These are phyloP conservation scores for Phascolomyces articulosus DNA, from an alignment of 371 early-diverging fungal species.

Conservation along the genomic window DNA sequence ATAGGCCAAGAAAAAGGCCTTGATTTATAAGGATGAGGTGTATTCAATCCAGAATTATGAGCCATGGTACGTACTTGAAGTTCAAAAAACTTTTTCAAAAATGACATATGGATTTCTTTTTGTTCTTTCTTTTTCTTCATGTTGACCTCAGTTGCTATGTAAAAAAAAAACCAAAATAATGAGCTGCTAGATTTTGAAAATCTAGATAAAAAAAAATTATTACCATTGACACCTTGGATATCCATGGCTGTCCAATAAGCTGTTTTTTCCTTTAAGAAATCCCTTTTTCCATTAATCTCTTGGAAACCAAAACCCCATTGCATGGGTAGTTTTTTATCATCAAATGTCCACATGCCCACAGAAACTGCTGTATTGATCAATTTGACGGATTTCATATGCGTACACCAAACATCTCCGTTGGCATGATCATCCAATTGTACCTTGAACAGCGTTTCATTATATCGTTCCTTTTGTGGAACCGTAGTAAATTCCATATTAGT, in stretches of 20 bases:
- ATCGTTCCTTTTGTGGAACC: conserved; percentile 41
- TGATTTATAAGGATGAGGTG: conserved; percentile 86
- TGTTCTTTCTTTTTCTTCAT: conserved; percentile 16
- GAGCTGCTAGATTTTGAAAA: no score
- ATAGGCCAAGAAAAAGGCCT: conserved; percentile 83
- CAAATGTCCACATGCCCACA: conserved; percentile 75
- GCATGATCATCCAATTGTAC: conserved; percentile 38
- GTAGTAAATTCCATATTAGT: conserved; percentile 94
- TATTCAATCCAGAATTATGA: conserved; percentile 83
- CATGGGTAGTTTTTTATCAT: conserved; percentile 60
- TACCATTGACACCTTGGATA: conserved; percentile 66
- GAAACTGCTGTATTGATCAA: conserved; percentile 70
- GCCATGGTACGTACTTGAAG: conserved; percentile 83
- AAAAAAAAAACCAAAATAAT: conserved; percentile 7
- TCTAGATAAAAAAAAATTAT: no score
- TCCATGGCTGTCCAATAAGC: conserved; percentile 77
- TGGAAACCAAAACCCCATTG: conserved; percentile 93
- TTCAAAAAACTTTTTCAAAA: conserved; percentile 81
- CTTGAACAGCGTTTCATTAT: conserved; percentile 66
- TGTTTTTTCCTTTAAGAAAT: conserved; percentile 52
- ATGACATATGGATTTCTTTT: conserved; percentile 47
- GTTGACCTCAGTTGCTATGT: conserved; percentile 25
- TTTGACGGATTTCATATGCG: conserved; percentile 57
- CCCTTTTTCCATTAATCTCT: conserved; percentile 94
- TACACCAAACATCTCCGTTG: conserved; percentile 42